Evolutionary conservation across 306 rosid genomes (phyloP).

Genomic region (Pyrus bretschneideri): DNA sequence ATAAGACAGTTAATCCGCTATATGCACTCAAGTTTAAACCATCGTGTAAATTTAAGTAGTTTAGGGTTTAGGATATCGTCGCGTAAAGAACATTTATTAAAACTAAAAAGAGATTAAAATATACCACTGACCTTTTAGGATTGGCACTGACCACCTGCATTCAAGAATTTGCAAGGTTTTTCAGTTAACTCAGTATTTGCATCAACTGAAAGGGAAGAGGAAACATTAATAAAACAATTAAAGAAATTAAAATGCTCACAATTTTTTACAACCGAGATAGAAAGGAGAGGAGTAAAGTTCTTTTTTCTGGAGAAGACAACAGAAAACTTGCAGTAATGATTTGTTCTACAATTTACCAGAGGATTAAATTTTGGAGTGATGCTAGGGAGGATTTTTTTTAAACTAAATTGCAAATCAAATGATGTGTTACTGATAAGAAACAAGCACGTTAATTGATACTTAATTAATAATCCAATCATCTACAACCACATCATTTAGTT

Average conservation of each 20-base stretch:
- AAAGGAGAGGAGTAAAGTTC: not conserved
- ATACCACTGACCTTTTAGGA: constrained; percentile 22
- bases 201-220: not conserved
- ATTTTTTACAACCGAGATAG: not conserved
- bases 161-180: not conserved
- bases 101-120: not conserved
- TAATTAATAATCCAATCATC: no score
- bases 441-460: no score
- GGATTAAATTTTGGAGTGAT: not conserved
- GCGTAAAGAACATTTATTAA: not conserved
- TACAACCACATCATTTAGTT: no score
- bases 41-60: not conserved
- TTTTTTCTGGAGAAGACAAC: not conserved
- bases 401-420: no score
- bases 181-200: not conserved
- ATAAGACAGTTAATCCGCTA: no score
- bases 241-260: not conserved
- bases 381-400: no score
- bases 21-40: no score
- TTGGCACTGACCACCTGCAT: constrained; percentile 11
- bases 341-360: not conserved
- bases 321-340: not conserved
- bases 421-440: no score
- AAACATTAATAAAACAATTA: not conserved
- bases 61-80: not conserved